Base-by-base conservation (phyloP, 306 rosid species). In the Oemleria cerasiformis region DNA sequence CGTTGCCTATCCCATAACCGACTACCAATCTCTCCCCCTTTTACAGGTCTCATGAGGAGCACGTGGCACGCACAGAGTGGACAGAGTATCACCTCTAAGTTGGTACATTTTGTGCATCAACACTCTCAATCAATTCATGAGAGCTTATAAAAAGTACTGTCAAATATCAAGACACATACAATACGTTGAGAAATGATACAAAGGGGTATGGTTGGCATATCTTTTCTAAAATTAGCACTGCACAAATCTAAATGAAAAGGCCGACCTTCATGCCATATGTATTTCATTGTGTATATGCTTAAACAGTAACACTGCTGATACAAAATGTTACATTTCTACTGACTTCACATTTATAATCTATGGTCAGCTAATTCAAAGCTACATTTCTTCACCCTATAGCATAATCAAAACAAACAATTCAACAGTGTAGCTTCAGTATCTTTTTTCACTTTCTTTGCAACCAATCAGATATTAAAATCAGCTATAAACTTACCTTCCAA, bases 401-500 rank as follows among this genome's bases (percentile, higher is more conserved):
- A 43, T 56, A 47, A 40, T 14, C 41, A 54, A 53, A 79, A 50
- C 44, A 62, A 43, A 51, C 50, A 40, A 57, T 53, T 70, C 64
- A 14, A 69, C 17, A 16, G 43, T 71, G 36, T n/a, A 55, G 56
- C 55, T 60, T 47, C 58, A 47, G 47, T 49, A 12, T 25, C 63
- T 53, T 54, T 58, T 65, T 40, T 34, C 19, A 51, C 59, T 73
- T 45, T 23, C 63, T 39, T 30, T n/a, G 21, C 53, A 50, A 76
- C 39, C 50, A 71, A 41, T 69, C 61, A 77, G 47, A 77, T 79
- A 73, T 58, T 38, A 70, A 67, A 68, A 75, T 40, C 30, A 41
- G 80, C 49, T 7, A 19, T 5, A 62, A 54, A 11, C 43, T 78
- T 73, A 94, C 97, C 97, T 94, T 91, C 98, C 94, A 94, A 68